Evolutionary conservation across 2,329 filamentous ascomycete species (phyloP), one percentile per base, ranked within the genome.

Genomic region (Calonectria honghensis): DNA sequence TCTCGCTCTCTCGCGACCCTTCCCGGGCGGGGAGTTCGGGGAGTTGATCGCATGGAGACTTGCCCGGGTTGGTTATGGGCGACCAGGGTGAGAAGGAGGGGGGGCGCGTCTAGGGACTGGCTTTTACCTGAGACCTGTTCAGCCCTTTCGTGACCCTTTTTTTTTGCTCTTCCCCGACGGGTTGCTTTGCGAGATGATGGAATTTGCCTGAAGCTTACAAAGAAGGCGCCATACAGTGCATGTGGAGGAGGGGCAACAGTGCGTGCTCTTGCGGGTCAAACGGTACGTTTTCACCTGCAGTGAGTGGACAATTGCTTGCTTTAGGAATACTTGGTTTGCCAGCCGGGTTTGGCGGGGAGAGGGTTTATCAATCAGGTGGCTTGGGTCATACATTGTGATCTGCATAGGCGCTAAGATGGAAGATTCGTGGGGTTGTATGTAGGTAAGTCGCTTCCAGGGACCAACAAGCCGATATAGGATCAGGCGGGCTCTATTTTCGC

Each of bases 1-100:
- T 41, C 11, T 41, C 14, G 9, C n/a, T 29, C 13, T 32, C 32
- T 48, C 39, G 13, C 37, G 39, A 24, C 4, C 20, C 45, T 48
- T 57, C n/a, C 70, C 45, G 32, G 41, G 57, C 72, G 72, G 72
- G 72, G 72, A 63, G 67, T 67, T 70, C 72, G 72, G 72, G 72
- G 72, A 73, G 67, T 73, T 54, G 20, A 45, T 67, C 50, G 20
- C 20, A 45, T 63, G 32, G n/a, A 37, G 32, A 39, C n/a, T 24
- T 48, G 45, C 45, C n/a, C 45, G 13, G 24, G 45, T 24, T 11
- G 41, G 41, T 48, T 7, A 48, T 7, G 7, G 7, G 45, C 20
- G 45, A 48, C 20, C 18, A 48, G 45, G 45, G n/a, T 24, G 45
- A 24, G 10, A 24, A 48, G 45, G 24, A 6, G 24, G 57, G 57